phyloP scores from a whole-genome alignment of 768 basidiomycete species.

The Lactarius deliciosus region DNA sequence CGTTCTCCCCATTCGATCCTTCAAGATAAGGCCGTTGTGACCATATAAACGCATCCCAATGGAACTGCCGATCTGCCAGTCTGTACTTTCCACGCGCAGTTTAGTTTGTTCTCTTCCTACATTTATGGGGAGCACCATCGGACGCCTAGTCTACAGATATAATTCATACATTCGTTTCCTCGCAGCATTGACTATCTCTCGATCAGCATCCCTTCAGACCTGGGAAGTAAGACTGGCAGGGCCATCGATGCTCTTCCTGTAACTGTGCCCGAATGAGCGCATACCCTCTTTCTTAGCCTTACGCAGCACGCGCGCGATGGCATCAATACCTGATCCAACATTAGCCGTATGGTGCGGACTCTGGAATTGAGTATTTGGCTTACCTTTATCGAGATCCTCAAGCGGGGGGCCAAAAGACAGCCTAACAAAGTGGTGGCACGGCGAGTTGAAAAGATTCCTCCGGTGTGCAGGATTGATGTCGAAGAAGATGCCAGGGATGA shows the following conservation, averaged over 20 bases:
- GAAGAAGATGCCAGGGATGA: conserved; percentile 90
- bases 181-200: neutral
- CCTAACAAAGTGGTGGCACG: conserved; percentile 88
- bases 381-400: conserved; percentile 75
- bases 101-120: neutral
- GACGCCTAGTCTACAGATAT: neutral
- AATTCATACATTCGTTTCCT: neutral
- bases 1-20: conserved; percentile 75
- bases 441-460: conserved; percentile 85
- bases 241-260: conserved; percentile 54
- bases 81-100: neutral
- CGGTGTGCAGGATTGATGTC: conserved; percentile 80
- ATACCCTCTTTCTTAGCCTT: conserved; percentile 64
- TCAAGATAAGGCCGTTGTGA: conserved; percentile 30
- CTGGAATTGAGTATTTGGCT: conserved; percentile 10
- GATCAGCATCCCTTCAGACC: conserved; percentile 1
- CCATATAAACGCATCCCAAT: neutral
- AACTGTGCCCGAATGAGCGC: conserved; percentile 66
- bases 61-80: neutral
- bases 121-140: neutral
- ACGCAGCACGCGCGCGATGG: conserved; percentile 75
- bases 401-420: conserved; percentile 84
- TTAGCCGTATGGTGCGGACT: neutral
- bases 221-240: conserved; percentile 1
- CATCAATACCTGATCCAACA: conserved; percentile 67